Conservation (phyloP, 2,329 filamentous ascomycete genomes). For the Fusarium euwallaceae region DNA sequence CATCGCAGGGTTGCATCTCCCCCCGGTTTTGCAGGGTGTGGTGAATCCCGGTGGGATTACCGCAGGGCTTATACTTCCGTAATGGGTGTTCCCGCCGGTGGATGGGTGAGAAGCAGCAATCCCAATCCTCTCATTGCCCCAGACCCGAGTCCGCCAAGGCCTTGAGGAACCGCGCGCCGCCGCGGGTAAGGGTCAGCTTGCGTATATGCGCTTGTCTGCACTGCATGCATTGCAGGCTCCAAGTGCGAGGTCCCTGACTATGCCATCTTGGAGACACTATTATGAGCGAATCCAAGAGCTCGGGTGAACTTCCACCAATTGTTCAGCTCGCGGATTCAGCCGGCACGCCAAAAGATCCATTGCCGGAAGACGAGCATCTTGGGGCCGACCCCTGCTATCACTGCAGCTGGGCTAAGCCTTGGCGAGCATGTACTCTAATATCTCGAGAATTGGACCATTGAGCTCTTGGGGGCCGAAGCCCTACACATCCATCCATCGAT, state of each 20-base stretch:
- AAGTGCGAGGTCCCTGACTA: slow-evolving; percentile 28
- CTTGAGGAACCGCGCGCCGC: slow-evolving; percentile 19
- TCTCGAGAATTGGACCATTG: not conserved
- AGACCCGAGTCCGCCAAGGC: slow-evolving; percentile 18
- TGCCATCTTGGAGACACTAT: not conserved
- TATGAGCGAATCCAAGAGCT: not conserved
- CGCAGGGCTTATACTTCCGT: slow-evolving; percentile 30
- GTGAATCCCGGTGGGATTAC: slow-evolving; percentile 24
- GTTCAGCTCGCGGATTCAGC: not conserved
- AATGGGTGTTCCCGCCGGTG: slow-evolving; percentile 26
- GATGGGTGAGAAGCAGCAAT: not conserved
- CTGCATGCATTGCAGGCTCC: slow-evolving; percentile 7
- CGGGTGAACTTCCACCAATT: slow-evolving; percentile 38
- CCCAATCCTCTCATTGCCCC: slow-evolving; percentile 2
- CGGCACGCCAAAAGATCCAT: slow-evolving; percentile 3
- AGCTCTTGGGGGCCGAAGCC: not conserved
- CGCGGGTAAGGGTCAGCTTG: slow-evolving; percentile 20
- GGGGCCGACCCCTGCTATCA: not conserved
- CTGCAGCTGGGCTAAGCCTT: not conserved
- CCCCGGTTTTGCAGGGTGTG: slow-evolving; percentile 25
- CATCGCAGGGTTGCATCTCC: slow-evolving; percentile 28
- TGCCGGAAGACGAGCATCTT: not conserved
- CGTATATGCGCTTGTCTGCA: slow-evolving; percentile 21
- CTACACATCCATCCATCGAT: slow-evolving; percentile 11
- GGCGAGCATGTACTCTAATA: not conserved